Conservation (phyloP, 2,329 filamentous ascomycete genomes). For the Calonectria montana region DNA sequence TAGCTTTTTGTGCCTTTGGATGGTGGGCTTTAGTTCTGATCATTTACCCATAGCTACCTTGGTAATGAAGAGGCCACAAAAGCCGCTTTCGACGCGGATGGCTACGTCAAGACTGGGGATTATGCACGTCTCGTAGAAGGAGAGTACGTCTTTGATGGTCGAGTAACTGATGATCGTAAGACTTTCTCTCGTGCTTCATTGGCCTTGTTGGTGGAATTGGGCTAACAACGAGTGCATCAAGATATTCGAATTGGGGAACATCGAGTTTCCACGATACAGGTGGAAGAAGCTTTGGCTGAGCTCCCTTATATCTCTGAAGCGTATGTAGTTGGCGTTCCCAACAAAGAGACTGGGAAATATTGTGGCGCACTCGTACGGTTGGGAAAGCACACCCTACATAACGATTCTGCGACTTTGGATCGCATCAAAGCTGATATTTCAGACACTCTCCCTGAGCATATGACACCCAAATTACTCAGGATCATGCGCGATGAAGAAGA, state of each 20-base stretch:
- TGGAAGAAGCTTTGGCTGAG: constrained; percentile 29
- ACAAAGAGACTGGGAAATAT: constrained; percentile 26
- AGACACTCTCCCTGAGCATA: constrained; percentile 20
- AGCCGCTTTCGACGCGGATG: constrained; percentile 81
- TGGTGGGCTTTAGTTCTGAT: too few relatives aligned
- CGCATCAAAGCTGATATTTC: constrained; percentile 28
- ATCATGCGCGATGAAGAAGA: constrained; percentile 10
- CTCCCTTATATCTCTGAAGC: constrained; percentile 37
- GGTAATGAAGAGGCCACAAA: constrained; percentile 77
- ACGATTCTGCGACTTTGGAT: constrained; percentile 2
- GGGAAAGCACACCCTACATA: not conserved
- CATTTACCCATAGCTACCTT: constrained; percentile 26
- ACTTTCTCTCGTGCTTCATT: not conserved
- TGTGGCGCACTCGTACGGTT: constrained; percentile 35
- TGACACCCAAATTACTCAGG: constrained; percentile 29
- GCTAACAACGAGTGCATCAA: constrained; percentile 18
- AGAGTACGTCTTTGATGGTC: constrained; percentile 35
- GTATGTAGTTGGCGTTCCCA: constrained; percentile 32
- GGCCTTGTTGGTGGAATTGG: not conserved
- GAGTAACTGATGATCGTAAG: constrained; percentile 33
- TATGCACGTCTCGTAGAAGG: constrained; percentile 74
- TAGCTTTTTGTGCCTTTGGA: not conserved
- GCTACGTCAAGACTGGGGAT: constrained; percentile 94
- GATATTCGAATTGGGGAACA: constrained; percentile 8
- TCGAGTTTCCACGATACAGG: constrained; percentile 26